A percentile compares a stretch with the other conserved stretches of the same genome.
Evolutionary conservation across 441 rosid genomes (phyloP).

Genomic region (Dalechampia spathulata): DNA sequence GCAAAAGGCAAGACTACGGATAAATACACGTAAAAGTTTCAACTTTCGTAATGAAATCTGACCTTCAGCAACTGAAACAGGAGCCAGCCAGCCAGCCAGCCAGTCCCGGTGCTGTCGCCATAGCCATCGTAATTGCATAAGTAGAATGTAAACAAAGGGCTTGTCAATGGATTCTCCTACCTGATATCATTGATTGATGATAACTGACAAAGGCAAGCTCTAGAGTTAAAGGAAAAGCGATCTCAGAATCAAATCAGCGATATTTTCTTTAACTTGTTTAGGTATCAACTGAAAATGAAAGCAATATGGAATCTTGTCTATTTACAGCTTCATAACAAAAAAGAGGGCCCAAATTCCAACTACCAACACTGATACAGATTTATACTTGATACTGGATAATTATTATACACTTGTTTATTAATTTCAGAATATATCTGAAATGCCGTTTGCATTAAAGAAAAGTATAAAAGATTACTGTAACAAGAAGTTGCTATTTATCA

Average conservation of each 20-base stretch:
- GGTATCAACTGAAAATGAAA: constrained; percentile 18
- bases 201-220: constrained; percentile 25
- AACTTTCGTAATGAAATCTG: too few relatives aligned
- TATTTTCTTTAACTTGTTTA: constrained; percentile 22
- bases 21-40: neutral
- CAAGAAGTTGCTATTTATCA: too few relatives aligned
- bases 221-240: constrained; percentile 10
- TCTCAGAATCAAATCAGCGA: constrained; percentile 22
- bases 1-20: too few relatives aligned
- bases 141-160: constrained; percentile 5
- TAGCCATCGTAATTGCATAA: constrained; percentile 1
- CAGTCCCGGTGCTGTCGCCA: too few relatives aligned
- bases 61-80: constrained; percentile 22
- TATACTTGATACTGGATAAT: too few relatives aligned
- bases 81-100: too few relatives aligned
- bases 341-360: constrained; percentile 20
- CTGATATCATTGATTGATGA: constrained; percentile 18
- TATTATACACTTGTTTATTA: too few relatives aligned
- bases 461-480: too few relatives aligned
- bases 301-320: constrained; percentile 36
- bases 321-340: constrained; percentile 12
- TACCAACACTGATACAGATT: too few relatives aligned
- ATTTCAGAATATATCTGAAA: too few relatives aligned
- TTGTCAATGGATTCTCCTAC: constrained; percentile 18
- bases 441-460: too few relatives aligned